phyloP scores from a whole-genome alignment of 768 basidiomycete genomes.

The Cytidiella melzeri region DNA sequence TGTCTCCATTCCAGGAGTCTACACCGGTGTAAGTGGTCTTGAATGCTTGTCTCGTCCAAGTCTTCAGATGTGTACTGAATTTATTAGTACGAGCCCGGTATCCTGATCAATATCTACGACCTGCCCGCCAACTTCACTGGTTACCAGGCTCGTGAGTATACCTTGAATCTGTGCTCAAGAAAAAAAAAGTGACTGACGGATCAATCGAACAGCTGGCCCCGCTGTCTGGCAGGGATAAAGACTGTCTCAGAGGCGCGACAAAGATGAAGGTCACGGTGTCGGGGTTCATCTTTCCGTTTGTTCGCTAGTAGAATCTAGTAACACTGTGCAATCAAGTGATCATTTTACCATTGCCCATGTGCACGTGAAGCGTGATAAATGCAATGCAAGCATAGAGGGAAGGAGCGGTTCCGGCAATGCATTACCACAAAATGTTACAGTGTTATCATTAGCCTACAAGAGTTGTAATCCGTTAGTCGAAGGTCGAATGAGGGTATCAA shows the following conservation, averaged over 20 bases:
- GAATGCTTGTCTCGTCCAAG: not conserved
- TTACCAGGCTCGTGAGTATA: conserved; percentile 18
- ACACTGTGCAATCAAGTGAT: too few species aligned
- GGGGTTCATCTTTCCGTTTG: too few species aligned
- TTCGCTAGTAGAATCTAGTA: too few species aligned
- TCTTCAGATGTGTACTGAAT: not conserved
- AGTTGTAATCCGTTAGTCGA: not conserved
- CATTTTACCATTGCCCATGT: too few species aligned
- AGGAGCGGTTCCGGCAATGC: not conserved
- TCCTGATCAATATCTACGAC: conserved; percentile 27
- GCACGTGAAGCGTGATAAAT: not conserved
- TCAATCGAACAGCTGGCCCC: conserved; percentile 15
- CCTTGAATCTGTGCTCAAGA: not conserved
- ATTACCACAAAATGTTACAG: not conserved
- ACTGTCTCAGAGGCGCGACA: too few species aligned
- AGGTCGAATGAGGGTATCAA: not conserved
- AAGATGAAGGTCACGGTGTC: too few species aligned
- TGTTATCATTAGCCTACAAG: not conserved
- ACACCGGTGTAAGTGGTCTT: conserved; percentile 22
- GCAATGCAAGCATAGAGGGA: not conserved
- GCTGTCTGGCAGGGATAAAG: conserved; percentile 22
- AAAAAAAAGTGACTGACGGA: not conserved
- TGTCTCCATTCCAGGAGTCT: conserved; percentile 29
- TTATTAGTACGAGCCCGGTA: conserved; percentile 23
- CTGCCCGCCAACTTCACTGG: conserved; percentile 20